phyloP scores from a whole-genome alignment of 2,329 filamentous ascomycete genomes.

The Trichoderma sp. region DNA sequence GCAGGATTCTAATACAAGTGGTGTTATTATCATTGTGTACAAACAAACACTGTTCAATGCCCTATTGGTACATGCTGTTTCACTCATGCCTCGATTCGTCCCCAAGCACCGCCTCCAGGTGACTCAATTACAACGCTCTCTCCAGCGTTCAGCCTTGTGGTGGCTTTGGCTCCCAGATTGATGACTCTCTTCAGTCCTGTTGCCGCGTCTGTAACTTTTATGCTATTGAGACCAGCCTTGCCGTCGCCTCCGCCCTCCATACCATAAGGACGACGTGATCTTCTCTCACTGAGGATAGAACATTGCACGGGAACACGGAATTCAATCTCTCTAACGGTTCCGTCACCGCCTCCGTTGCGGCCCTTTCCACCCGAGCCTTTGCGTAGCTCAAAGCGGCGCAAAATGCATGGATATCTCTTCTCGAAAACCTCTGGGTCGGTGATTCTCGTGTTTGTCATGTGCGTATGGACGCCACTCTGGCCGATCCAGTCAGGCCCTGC shows the following conservation, averaged over 20 bases:
- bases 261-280: constrained; percentile 71
- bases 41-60: not conserved
- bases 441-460: constrained; percentile 85
- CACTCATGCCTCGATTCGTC: constrained; percentile 25
- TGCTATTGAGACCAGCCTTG: constrained; percentile 59
- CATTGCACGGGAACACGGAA: constrained; percentile 75
- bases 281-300: constrained; percentile 72
- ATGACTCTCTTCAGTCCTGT: constrained; percentile 38
- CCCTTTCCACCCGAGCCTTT: constrained; percentile 55
- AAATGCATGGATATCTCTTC: constrained; percentile 63
- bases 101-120: constrained; percentile 62
- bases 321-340: constrained; percentile 75
- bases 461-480: constrained; percentile 72
- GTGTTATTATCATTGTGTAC: not conserved
- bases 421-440: constrained; percentile 80
- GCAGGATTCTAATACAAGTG: not conserved
- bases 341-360: constrained; percentile 67
- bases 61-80: not conserved
- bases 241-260: constrained; percentile 69
- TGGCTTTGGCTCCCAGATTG: constrained; percentile 59
- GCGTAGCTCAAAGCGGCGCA: constrained; percentile 67
- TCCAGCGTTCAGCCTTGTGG: constrained; percentile 53
- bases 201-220: constrained; percentile 21
- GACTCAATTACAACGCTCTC: constrained; percentile 60
- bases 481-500: constrained; percentile 72